phyloP scores from a whole-genome alignment of 73 alveolate genomes.

The Tetrahymena thermophila region DNA sequence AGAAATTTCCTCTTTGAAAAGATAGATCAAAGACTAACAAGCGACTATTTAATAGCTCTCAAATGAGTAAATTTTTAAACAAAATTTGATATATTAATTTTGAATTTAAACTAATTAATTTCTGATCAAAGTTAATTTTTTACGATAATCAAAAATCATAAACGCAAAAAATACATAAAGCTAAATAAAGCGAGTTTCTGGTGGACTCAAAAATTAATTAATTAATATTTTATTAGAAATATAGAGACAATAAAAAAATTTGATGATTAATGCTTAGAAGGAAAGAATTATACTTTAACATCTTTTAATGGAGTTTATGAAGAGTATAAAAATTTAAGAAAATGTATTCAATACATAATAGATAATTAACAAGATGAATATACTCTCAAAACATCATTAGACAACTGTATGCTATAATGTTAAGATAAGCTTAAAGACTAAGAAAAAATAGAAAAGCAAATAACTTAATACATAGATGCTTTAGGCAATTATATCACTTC shows the following conservation, averaged over 20 bases:
- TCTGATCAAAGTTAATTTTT: not conserved
- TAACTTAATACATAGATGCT: not conserved
- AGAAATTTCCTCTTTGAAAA: not conserved
- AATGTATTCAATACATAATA: not conserved
- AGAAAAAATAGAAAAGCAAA: not conserved
- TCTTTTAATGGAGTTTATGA: not conserved
- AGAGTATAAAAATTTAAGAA: not conserved
- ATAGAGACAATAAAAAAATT: not conserved
- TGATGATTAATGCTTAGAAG: not conserved
- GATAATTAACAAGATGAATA: not conserved
- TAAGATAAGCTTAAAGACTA: not conserved
- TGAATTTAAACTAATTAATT: not conserved
- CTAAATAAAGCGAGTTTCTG: no score
- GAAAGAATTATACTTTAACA: not conserved
- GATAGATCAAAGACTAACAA: not conserved
- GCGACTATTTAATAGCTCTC: not conserved
- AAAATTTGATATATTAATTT: not conserved
- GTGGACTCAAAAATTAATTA: no score
- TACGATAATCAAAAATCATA: not conserved
- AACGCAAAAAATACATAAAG: not conserved
- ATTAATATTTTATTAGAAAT: not conserved
- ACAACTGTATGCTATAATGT: not conserved
- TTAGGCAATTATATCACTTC: not conserved
- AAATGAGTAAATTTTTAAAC: not conserved
- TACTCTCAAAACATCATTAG: not conserved